Evolutionary conservation across 1,284 basidiomycete genomes (phyloP).

Genomic region (Pseudozyma tsukubaensis): DNA sequence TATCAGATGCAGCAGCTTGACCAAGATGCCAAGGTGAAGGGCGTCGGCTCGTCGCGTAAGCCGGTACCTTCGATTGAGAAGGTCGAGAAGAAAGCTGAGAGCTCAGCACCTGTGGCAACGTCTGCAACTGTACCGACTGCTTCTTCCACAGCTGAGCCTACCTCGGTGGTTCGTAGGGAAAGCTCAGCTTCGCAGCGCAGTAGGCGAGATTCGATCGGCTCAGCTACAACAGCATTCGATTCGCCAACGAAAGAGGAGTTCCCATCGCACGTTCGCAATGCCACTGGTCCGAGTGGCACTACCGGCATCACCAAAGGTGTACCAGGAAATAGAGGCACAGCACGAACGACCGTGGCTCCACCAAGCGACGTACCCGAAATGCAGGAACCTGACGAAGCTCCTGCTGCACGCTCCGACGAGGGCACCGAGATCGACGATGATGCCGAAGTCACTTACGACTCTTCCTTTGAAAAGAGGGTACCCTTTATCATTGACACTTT

Average conservation of each 20-base stretch:
- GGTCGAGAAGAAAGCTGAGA: constrained; percentile 4
- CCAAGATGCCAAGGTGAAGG: constrained; percentile 16
- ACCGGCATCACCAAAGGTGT: background rate
- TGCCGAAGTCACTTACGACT: constrained; percentile 19
- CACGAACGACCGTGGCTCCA: constrained; percentile 34
- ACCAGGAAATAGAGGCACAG: constrained; percentile 13
- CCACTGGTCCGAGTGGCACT: constrained; percentile 7
- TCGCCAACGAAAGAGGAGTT: constrained; percentile 40
- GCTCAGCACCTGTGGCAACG: background rate
- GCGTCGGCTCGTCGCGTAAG: constrained; percentile 23
- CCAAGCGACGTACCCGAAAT: constrained; percentile 49
- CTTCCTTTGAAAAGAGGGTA: constrained; percentile 15
- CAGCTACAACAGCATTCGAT: constrained; percentile 54
- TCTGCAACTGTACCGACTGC: background rate
- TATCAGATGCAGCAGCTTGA: constrained; percentile 45
- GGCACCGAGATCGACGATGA: constrained; percentile 42
- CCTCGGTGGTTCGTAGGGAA: constrained; percentile 16
- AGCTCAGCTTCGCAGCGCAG: constrained; percentile 35
- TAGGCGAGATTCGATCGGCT: constrained; percentile 46
- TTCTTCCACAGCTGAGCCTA: background rate
- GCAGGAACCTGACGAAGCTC: constrained; percentile 30
- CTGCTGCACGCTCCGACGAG: constrained; percentile 8
- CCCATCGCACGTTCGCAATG: constrained; percentile 2
- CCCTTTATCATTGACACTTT: constrained; percentile 37
- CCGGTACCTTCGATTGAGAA: background rate